Evolutionary conservation across 2,329 filamentous ascomycete species (phyloP).

Genomic region (Verticillium nonalfalfae): DNA sequence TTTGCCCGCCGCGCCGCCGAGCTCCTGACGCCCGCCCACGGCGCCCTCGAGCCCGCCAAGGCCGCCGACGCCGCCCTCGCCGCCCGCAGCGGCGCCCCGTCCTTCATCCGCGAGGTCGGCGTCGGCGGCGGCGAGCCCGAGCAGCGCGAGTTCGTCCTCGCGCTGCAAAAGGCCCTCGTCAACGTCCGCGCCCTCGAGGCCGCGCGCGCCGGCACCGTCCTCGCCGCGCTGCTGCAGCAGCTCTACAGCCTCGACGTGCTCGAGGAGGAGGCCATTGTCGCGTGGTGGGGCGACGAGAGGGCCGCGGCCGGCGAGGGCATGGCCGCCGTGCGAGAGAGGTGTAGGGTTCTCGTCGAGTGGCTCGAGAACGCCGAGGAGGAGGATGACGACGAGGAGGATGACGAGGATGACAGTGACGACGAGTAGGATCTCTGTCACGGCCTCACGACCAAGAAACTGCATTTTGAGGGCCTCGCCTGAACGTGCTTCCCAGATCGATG

Average conservation of each 20-base stretch:
- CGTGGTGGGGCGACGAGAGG: slow-evolving; percentile 78
- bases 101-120: slow-evolving; percentile 54
- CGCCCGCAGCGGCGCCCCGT: slow-evolving; percentile 43
- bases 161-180: slow-evolving; percentile 73
- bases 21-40: slow-evolving; percentile 47
- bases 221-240: slow-evolving; percentile 76
- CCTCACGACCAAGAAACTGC: neutral
- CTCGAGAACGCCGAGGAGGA: slow-evolving; percentile 69
- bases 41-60: slow-evolving; percentile 51
- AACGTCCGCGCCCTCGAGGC: slow-evolving; percentile 53
- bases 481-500: neutral
- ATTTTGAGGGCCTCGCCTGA: neutral
- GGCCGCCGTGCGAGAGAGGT: slow-evolving; percentile 64
- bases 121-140: slow-evolving; percentile 62
- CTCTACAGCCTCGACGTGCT: slow-evolving; percentile 79
- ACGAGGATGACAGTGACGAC: slow-evolving; percentile 27
- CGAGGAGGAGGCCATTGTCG: slow-evolving; percentile 81
- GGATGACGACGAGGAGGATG: slow-evolving; percentile 59
- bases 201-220: slow-evolving; percentile 49
- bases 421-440: slow-evolving; percentile 2
- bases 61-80: slow-evolving; percentile 59
- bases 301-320: slow-evolving; percentile 55
- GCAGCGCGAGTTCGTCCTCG: slow-evolving; percentile 78
- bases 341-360: slow-evolving; percentile 76
- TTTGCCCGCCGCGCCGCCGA: slow-evolving; percentile 78